These are phyloP conservation scores for Tylopilus sp. DNA, from an alignment of 1,284 basidiomycete species.

Conservation along the genomic window DNA sequence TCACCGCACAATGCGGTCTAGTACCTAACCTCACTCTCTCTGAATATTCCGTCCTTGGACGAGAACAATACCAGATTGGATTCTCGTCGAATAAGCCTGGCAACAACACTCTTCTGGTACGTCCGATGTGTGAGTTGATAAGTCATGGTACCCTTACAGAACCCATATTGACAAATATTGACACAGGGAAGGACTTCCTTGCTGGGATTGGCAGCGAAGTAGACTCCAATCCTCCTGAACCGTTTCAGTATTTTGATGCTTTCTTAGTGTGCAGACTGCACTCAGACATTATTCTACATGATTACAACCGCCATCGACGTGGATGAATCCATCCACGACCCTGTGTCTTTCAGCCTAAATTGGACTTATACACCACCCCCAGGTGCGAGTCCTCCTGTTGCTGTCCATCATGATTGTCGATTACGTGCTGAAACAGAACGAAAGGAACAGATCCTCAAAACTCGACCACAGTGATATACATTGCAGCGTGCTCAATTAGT, in stretches of 20 bases:
- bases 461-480: neutral
- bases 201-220: no score
- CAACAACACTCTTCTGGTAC: no score
- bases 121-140: no score
- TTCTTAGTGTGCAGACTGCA: neutral
- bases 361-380: neutral
- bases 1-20: constrained; percentile 1
- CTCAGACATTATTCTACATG: neutral
- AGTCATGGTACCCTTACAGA: no score
- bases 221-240: neutral
- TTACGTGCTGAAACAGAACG: no score
- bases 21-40: neutral
- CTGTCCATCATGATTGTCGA: no score
- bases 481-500: neutral
- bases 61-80: neutral
- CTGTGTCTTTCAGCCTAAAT: neutral
- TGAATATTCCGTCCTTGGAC: neutral
- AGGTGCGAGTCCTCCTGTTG: neutral
- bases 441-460: neutral
- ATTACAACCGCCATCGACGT: neutral
- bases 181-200: no score
- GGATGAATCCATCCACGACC: neutral
- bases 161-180: no score
- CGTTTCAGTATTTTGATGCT: no score
- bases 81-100: no score